phyloP scores from a whole-genome alignment of 73 alveolate species.

The Breviolum minutum region DNA sequence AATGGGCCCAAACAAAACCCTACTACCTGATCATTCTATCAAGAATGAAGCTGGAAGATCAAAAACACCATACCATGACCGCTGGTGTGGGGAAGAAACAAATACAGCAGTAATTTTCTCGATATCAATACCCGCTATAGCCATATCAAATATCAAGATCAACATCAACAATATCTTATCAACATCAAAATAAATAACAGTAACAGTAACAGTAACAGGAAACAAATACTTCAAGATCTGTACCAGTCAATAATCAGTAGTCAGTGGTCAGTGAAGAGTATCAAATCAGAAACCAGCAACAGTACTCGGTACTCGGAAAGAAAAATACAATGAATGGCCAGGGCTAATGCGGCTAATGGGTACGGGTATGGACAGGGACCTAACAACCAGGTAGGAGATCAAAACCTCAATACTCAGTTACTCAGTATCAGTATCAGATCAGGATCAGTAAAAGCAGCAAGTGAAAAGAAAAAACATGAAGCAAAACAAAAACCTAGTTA shows the following conservation, averaged over 20 bases:
- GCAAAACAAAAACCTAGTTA: background rate
- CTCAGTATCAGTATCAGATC: background rate
- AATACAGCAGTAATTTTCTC: background rate
- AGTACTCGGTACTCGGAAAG: too few species aligned
- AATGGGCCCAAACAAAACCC: background rate
- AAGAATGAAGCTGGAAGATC: too few species aligned
- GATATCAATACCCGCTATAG: background rate
- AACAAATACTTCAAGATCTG: background rate
- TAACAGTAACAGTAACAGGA: background rate
- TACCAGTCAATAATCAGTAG: too few species aligned
- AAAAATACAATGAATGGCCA: too few species aligned
- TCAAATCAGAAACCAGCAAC: too few species aligned
- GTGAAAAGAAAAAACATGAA: background rate
- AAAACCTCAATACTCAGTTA: too few species aligned
- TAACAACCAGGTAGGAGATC: too few species aligned
- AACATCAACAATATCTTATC: background rate
- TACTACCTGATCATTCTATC: background rate
- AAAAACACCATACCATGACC: background rate
- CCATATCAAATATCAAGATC: background rate
- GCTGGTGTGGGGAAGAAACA: background rate
- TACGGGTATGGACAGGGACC: too few species aligned
- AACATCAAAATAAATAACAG: background rate
- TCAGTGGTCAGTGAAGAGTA: too few species aligned
- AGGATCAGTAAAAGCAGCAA: background rate
- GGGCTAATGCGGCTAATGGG: too few species aligned